Percentiles rank a stretch among this genome's conserved stretches.
Conservation (phyloP, 441 rosid genomes). For the Pelargonium cotyledonis region DNA sequence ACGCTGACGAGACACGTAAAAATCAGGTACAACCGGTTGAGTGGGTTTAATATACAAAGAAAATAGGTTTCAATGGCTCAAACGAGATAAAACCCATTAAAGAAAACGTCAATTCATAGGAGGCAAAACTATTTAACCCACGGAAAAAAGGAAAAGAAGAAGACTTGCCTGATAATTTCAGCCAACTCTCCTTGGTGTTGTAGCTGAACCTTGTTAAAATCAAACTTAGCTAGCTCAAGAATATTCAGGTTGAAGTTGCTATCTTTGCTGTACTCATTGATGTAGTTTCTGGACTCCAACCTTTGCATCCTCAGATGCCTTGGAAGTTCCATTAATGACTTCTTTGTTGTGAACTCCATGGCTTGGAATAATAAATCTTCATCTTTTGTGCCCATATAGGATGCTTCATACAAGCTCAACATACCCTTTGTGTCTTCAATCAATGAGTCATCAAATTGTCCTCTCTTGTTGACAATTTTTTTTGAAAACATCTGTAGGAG, state of each 20-base stretch:
- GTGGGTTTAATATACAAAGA: too few species aligned
- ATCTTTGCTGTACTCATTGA: slow-evolving; percentile 14
- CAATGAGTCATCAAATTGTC: slow-evolving; percentile 18
- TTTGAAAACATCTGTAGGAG: slow-evolving; percentile 25
- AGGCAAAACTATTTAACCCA: too few species aligned
- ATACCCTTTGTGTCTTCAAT: slow-evolving; percentile 20
- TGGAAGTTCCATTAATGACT: slow-evolving; percentile 25
- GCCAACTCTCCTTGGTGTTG: slow-evolving; percentile 22
- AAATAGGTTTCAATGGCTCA: too few species aligned
- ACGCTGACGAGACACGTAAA: too few species aligned
- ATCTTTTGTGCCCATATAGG: slow-evolving; percentile 18
- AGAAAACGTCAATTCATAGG: too few species aligned
- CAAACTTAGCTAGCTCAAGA: slow-evolving; percentile 21
- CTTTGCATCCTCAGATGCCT: slow-evolving; percentile 27
- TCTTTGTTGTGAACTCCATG: slow-evolving; percentile 17
- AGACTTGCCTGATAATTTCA: slow-evolving; percentile 18
- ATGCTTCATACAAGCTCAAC: slow-evolving; percentile 29
- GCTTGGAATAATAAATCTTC: slow-evolving; percentile 23
- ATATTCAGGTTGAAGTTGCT: slow-evolving; percentile 3
- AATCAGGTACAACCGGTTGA: too few species aligned
- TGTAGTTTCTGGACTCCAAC: slow-evolving; percentile 24
- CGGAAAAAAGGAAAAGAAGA: background rate
- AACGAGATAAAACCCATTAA: too few species aligned
- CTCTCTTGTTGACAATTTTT: slow-evolving; percentile 19
- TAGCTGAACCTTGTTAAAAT: slow-evolving; percentile 24